phyloP scores from a whole-genome alignment of 805 yeast genomes.

The Wilhelminamyces savonicus region DNA sequence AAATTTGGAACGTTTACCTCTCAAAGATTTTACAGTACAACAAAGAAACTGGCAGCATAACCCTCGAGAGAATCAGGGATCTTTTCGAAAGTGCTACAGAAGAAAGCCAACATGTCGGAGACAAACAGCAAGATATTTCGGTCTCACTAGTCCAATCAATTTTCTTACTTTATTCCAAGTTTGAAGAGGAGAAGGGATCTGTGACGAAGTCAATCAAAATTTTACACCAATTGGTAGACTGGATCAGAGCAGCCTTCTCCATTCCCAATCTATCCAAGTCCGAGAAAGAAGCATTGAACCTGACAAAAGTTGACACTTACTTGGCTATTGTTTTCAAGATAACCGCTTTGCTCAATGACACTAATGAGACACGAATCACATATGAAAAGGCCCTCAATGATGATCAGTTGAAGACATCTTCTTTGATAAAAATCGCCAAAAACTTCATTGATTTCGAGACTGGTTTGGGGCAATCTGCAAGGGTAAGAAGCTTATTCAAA shows the following conservation, averaged over 20 bases:
- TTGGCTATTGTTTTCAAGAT: constrained; percentile 13
- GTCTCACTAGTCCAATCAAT: constrained; percentile 41
- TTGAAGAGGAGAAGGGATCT: constrained; percentile 54
- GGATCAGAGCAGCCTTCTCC: constrained; percentile 3
- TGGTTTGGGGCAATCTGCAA: constrained; percentile 40
- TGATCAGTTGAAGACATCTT: constrained; percentile 36
- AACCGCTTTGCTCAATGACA: too few species aligned
- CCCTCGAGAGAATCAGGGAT: constrained; percentile 46
- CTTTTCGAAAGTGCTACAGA: constrained; percentile 46
- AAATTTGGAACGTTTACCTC: constrained; percentile 69
- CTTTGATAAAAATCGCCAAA: constrained; percentile 37
- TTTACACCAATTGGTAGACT: constrained; percentile 10
- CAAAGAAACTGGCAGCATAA: constrained; percentile 2
- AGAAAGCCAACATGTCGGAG: too few species aligned
- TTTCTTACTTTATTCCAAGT: constrained; percentile 49
- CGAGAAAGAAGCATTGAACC: constrained; percentile 8
- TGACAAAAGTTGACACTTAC: constrained; percentile 20
- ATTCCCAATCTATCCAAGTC: constrained; percentile 3
- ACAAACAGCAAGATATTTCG: constrained; percentile 38
- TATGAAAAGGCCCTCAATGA: constrained; percentile 38
- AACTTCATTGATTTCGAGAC: constrained; percentile 57
- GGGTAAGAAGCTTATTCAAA: constrained; percentile 60
- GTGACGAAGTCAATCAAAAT: constrained; percentile 36
- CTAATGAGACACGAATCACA: constrained; percentile 24
- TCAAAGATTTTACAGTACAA: constrained; percentile 34